These are phyloP conservation scores for Glaciozyma martinii DNA, from an alignment of 768 basidiomycete genomes.

Conservation along the genomic window DNA sequence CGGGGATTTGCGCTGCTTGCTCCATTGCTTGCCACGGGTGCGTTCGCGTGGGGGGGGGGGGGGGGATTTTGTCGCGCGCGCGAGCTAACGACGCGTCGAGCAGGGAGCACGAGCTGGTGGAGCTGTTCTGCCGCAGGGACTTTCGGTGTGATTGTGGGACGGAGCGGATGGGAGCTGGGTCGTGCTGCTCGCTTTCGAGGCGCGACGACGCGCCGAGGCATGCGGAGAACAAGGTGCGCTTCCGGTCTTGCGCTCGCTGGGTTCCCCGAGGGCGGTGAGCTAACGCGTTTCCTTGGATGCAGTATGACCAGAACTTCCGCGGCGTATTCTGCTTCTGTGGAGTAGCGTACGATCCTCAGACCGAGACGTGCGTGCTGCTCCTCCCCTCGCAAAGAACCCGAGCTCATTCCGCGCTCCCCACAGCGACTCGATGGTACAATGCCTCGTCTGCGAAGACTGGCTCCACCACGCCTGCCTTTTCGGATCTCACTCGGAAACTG, in stretches of 20 bases:
- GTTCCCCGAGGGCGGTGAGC: background rate
- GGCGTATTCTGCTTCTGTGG: conserved; percentile 35
- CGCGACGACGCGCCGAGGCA: conserved; percentile 16
- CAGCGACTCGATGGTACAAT: conserved; percentile 13
- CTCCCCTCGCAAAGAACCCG: background rate
- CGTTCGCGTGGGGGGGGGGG: background rate
- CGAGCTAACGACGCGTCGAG: too few relatives aligned
- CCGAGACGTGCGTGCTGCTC: conserved; percentile 21
- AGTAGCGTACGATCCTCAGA: conserved; percentile 32
- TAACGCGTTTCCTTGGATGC: background rate
- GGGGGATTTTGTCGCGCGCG: too few relatives aligned
- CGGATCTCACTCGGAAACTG: conserved; percentile 18
- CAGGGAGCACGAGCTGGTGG: conserved; percentile 33
- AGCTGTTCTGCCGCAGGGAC: conserved; percentile 34
- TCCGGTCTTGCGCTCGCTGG: too few relatives aligned
- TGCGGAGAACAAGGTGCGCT: conserved; percentile 12
- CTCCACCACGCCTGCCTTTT: conserved; percentile 27
- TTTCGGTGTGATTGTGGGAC: conserved; percentile 36
- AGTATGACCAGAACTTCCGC: conserved; percentile 31
- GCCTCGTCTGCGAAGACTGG: conserved; percentile 34
- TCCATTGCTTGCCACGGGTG: conserved; percentile 31
- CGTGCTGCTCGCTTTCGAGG: conserved; percentile 20
- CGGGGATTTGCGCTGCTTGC: conserved; percentile 31
- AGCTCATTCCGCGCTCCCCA: background rate
- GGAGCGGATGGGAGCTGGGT: conserved; percentile 18